Percentiles rank a stretch among this genome's conserved stretches.
Evolutionary conservation across 2,329 filamentous ascomycete species (phyloP).

Genomic region (Apiospora aurea): DNA sequence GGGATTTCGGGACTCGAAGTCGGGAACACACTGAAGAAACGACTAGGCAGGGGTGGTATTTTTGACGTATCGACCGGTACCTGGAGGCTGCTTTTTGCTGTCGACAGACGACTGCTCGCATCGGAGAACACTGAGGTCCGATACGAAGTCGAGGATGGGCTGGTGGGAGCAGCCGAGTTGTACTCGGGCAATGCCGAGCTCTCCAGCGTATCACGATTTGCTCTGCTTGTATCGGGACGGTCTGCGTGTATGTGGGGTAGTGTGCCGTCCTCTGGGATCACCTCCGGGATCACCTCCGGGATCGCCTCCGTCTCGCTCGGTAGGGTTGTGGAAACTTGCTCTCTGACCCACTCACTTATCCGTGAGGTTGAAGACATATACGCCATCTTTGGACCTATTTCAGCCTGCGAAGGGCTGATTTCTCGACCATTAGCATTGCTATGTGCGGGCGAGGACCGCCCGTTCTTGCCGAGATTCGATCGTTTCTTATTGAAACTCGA

Average conservation of each 20-base stretch:
- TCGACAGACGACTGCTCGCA: neutral
- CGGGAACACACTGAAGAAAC: neutral
- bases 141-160: conserved; percentile 16
- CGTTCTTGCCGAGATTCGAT: neutral
- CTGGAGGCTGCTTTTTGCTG: neutral
- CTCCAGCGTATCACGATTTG: neutral
- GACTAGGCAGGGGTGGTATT: conserved; percentile 10
- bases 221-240: neutral
- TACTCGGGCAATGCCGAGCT: conserved; percentile 1
- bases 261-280: conserved; percentile 1
- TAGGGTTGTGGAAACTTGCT: conserved; percentile 14
- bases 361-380: conserved; percentile 9
- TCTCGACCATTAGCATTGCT: neutral
- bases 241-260: neutral
- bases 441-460: neutral
- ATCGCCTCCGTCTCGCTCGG: conserved; percentile 10
- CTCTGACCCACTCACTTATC: conserved; percentile 26
- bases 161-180: conserved; percentile 9
- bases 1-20: neutral
- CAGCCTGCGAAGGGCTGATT: neutral
- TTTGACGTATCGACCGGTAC: neutral
- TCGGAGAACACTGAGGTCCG: conserved; percentile 22
- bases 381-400: neutral
- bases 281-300: conserved; percentile 20
- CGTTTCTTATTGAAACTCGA: neutral